Base-by-base conservation (phyloP, 148 eudicot genomes). In the Agrostemma githago region DNA sequence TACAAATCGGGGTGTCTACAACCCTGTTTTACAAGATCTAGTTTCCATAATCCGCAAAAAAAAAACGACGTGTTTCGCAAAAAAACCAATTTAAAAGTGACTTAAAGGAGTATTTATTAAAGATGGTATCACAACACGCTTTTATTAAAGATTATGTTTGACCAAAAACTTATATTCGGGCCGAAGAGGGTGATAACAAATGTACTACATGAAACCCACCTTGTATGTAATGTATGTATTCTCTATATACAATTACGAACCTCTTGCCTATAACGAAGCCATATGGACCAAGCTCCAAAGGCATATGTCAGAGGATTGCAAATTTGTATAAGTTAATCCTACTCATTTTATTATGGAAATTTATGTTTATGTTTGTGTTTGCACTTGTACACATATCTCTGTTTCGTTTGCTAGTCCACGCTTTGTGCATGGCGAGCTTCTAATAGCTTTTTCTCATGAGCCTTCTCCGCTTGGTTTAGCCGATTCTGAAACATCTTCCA, bases 401-500 rank as follows among this genome's bases (percentile, higher is more conserved):
- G 43, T 61, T 37, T 14, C 8, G 62, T 51, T 51, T 70, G 20
- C 17, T 12, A 12, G 37, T 64, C 37, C 4, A 12, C 8, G n/a
- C 58, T 42, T 14, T 37, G 26, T 5, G 51, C 10, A 43, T 21
- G 54, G 4, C 0, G 57, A 72, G 74, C 73, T n/a, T 41, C 57
- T 48, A 44, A 7, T 40, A 70, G 43, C 46, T 53, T 12, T 41
- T 68, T 46, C 58, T 63, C 14, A 26, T 69, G 71, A 16, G 59
- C 78, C 54, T 77, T 77, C 63, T 81, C 80, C 12, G 72, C 72
- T 20, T 64, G 41, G 5, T 20, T 66, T 8, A 81, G 66, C 54
- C 83, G 71, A 4, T 57, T 19, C 46, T 73, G 67, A n/a, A 81
- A 81, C 80, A 81, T 81, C 72, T 81, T 77, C 83, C 83, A 81